Evolutionary conservation across 2,329 filamentous ascomycete species (phyloP).

Genomic region (Exophiala lecanii-corni): DNA sequence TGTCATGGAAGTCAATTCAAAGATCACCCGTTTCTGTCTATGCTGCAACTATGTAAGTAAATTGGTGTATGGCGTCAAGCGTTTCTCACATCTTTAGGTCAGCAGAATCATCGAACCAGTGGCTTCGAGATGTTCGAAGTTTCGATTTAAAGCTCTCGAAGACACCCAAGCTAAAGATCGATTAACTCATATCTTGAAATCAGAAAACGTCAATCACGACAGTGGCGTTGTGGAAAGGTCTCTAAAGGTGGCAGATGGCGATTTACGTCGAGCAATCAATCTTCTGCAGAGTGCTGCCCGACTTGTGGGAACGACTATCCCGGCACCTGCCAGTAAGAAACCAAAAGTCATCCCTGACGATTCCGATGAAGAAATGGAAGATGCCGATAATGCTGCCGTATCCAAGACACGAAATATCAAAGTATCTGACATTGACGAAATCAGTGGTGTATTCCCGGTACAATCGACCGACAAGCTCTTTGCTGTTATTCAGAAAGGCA

Average conservation of each 20-base stretch:
- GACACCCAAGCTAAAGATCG: conserved; percentile 75
- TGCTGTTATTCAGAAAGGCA: conserved; percentile 59
- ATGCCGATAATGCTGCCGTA: conserved; percentile 39
- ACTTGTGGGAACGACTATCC: conserved; percentile 64
- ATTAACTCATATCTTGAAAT: conserved; percentile 73
- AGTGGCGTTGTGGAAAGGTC: conserved; percentile 76
- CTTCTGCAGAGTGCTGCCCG: conserved; percentile 92
- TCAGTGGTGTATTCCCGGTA: conserved; percentile 87
- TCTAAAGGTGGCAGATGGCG: conserved; percentile 84
- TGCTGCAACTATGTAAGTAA: conserved; percentile 87
- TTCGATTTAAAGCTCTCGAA: conserved; percentile 92
- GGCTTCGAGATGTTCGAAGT: conserved; percentile 90
- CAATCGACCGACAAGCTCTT: conserved; percentile 66
- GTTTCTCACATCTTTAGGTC: not conserved
- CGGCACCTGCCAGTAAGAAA: conserved; percentile 34
- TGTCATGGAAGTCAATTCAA: conserved; percentile 97
- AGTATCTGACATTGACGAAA: conserved; percentile 80
- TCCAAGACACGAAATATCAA: conserved; percentile 56
- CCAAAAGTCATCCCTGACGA: conserved; percentile 43
- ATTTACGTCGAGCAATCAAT: conserved; percentile 93
- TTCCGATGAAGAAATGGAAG: conserved; percentile 59
- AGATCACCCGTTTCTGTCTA: conserved; percentile 93
- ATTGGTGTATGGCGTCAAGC: not conserved
- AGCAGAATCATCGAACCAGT: conserved; percentile 96
- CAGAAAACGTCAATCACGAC: conserved; percentile 72